Base-by-base conservation (phyloP, 805 yeast genomes). In the Kockiozyma suomiensis region DNA sequence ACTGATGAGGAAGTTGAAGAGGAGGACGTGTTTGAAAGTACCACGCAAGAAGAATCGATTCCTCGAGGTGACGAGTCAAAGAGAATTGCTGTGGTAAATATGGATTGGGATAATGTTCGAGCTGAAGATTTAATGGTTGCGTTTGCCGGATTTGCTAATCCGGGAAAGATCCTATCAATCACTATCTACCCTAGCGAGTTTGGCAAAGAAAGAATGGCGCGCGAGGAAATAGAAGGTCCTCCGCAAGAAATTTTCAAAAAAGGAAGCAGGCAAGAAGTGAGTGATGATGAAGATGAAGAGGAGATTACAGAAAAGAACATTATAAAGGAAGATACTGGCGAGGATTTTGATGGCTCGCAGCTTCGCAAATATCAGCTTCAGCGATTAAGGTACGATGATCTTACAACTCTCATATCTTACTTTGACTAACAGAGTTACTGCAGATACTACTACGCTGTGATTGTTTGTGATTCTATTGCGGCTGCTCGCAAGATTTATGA, bases 81-180 rank as follows among this genome's bases (percentile, higher is more conserved):
- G 35, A 78, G 88, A 4, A 79, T 94, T 70, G 99, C 99, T 0
- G 97, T 87, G 1, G 98, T 94, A 32, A 94, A 94, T 70, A 78
- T 94, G 82, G 99, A 94, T 72, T 94, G 99, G 99, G 99, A 94
- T 69, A 88, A 94, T 70, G 81, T 94, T n/a, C 82, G 84, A 48
- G 88, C 98, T 0, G 83, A 83, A 3, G 98, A 94, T 72, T 76
- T 93, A 64, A 83, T 89, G 87, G 96, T 96, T 3, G 87, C 98
- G 0, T 90, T 93, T 69, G 76, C 85, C 6, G 84, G 96, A 56
- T 94, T 93, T 75, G 85, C 88, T 23, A 74, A 83, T 23, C 85
- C 82, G 37, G 96, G 96, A 1, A 76, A 78, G 47, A 86, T 93
- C 56, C 72, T 76, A 47, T 82, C 85, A n/a, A 86, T 94, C 7